Evolutionary conservation across 2,329 filamentous ascomycete species (phyloP).

Genomic region (Lachnellula hyalina): DNA sequence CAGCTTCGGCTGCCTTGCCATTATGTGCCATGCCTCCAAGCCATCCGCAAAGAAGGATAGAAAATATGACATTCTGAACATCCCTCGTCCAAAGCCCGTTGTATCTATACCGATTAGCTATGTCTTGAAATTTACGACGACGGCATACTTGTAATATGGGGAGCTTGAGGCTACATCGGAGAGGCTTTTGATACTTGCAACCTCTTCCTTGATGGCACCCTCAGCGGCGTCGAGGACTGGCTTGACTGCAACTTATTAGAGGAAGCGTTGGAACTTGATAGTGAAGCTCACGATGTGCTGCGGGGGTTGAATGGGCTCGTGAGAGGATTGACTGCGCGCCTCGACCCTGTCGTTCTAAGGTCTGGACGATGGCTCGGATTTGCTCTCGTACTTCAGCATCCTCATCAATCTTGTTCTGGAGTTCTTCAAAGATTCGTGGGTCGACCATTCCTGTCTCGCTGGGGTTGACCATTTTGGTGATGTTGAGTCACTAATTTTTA

Average conservation of each 20-base stretch:
- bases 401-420: slow-evolving; percentile 86
- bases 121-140: not conserved
- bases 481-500: not conserved
- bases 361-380: slow-evolving; percentile 74
- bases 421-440: slow-evolving; percentile 74
- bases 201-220: slow-evolving; percentile 64
- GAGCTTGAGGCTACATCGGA: slow-evolving; percentile 71
- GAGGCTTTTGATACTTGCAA: slow-evolving; percentile 65
- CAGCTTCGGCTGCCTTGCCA: slow-evolving; percentile 48
- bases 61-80: slow-evolving; percentile 70
- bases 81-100: slow-evolving; percentile 81
- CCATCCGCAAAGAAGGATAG: slow-evolving; percentile 61
- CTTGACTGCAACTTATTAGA: slow-evolving; percentile 47
- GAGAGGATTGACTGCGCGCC: slow-evolving; percentile 79
- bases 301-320: slow-evolving; percentile 81
- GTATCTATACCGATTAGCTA: slow-evolving; percentile 45
- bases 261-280: not conserved
- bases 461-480: slow-evolving; percentile 14
- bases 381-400: slow-evolving; percentile 78
- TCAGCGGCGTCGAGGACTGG: slow-evolving; percentile 66
- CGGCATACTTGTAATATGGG: slow-evolving; percentile 84
- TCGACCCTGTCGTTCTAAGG: slow-evolving; percentile 76
- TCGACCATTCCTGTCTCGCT: slow-evolving; percentile 39
- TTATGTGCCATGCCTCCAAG: slow-evolving; percentile 65
- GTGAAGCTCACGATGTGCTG: slow-evolving; percentile 48